Base-by-base conservation (phyloP, 805 yeast genomes). In the Zygoascus biomembranicola region DNA sequence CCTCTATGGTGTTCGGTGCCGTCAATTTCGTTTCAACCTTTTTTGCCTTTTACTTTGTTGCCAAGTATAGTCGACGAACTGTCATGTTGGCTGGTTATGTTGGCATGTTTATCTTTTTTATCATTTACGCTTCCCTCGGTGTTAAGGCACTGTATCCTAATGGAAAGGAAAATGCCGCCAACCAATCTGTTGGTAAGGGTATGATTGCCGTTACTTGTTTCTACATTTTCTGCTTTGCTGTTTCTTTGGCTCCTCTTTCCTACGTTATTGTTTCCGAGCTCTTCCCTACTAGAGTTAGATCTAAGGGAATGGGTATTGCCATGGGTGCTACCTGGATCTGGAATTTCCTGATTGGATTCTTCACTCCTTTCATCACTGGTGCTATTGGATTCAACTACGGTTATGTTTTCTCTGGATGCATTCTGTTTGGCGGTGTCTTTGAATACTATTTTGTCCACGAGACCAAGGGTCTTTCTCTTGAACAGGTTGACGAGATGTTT, bases 381-480 rank as follows among this genome's bases (percentile, higher is more conserved):
- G 70, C 72, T 41, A 80, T 87, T 62, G 85, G 82, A 35, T 86
- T 81, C 70, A 74, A 75, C 59, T 77, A 79, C 60, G 95, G 95
- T 1, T 83, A 77, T 62, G 79, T 82, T 32, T 76, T 76, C 63
- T 69, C 80, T 63, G 86, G 86, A 1, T 81, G 85, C 66, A 71
- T 81, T 72, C 69, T 81, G 18, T 78, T 73, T 57, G 70, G 78
- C 26, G 61, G 83, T 66, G 73, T 84, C 70, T 88, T 84, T 68
- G 86, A 86, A 51, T 81, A 77, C 76, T 82, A 87, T 75, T 76
- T 77, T 61, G 80, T 88, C 55, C 81, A 82, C 62, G 92, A 86
- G 71, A 88, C 95, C 54, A 82, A 80, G 73, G 95, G 94, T 55
- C 77, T 87, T 63, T 77, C 87, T 43, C 77, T 88, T 67, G 95